Conservation (phyloP, 164 flowering plant genomes). For the Piper betle region DNA sequence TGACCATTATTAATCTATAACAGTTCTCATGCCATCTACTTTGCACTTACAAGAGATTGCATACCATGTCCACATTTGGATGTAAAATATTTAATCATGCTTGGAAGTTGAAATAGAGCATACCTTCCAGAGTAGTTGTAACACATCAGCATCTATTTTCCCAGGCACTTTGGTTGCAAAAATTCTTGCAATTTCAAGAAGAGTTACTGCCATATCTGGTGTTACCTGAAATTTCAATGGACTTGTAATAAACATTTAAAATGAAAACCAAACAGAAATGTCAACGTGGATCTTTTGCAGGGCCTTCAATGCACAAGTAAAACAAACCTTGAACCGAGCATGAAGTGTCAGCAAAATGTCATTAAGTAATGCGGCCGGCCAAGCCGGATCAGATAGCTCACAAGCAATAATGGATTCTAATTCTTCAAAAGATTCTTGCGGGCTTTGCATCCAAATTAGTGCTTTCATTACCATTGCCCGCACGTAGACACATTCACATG, state of each 20-base stretch:
- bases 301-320: neutral
- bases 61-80: neutral
- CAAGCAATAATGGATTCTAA: slow-evolving; percentile 90
- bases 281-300: neutral
- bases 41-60: neutral
- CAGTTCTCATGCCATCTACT: neutral
- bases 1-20: neutral
- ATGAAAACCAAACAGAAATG: neutral
- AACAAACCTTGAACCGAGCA: slow-evolving; percentile 92
- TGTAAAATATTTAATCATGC: neutral
- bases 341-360: slow-evolving; percentile 91
- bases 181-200: slow-evolving; percentile 89
- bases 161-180: slow-evolving; percentile 99
- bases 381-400: slow-evolving; percentile 98
- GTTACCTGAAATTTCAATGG: slow-evolving; percentile 47
- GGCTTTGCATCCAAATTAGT: slow-evolving; percentile 99
- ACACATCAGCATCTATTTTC: slow-evolving; percentile 96
- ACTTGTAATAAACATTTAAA: too few species aligned
- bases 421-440: slow-evolving; percentile 87
- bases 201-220: slow-evolving; percentile 99
- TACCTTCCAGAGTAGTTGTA: slow-evolving; percentile 96
- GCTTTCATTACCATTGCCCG: slow-evolving; percentile 98
- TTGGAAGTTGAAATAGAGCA: slow-evolving; percentile 6
- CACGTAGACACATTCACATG: slow-evolving; percentile 98
- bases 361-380: slow-evolving; percentile 89